These are phyloP conservation scores for Naganishia cerealis DNA, from an alignment of 1,284 basidiomycete species.

Conservation along the genomic window DNA sequence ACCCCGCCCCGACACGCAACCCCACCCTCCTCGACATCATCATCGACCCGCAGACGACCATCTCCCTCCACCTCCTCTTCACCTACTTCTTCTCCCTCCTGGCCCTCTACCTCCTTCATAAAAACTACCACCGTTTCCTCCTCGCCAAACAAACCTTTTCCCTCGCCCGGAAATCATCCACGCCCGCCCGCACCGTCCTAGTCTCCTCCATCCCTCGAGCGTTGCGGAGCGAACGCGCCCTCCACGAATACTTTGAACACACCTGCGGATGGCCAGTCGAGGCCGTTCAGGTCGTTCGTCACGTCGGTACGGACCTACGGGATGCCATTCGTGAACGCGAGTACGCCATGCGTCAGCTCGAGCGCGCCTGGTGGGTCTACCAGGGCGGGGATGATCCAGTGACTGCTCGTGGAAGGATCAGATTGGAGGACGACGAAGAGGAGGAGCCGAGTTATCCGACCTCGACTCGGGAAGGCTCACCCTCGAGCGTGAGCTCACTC, in stretches of 20 bases:
- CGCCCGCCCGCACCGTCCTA: constrained; percentile 88
- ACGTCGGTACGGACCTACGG: constrained; percentile 70
- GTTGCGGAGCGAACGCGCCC: constrained; percentile 74
- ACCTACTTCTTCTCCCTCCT: constrained; percentile 89
- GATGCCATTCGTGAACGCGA: constrained; percentile 74
- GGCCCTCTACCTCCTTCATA: constrained; percentile 79
- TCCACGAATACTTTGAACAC: constrained; percentile 88
- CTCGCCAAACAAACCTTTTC: constrained; percentile 90
- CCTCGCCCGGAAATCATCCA: constrained; percentile 87
- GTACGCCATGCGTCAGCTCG: constrained; percentile 71
- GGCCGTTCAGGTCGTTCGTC: constrained; percentile 79
- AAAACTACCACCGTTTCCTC: constrained; percentile 85
- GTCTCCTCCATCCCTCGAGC: constrained; percentile 78
- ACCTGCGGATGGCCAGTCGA: constrained; percentile 58
- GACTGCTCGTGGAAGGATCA: constrained; percentile 10
- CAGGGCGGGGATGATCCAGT: constrained; percentile 19
- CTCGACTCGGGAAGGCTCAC: neutral
- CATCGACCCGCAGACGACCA: constrained; percentile 78
- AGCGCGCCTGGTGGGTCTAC: constrained; percentile 77
- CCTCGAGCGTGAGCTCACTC: neutral
- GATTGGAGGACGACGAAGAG: constrained; percentile 14
- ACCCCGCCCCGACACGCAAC: constrained; percentile 27
- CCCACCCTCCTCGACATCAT: constrained; percentile 64
- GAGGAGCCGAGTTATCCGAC: too few relatives aligned
- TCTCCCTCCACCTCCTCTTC: constrained; percentile 83